Percentiles rank a stretch among this genome's conserved stretches.
Conservation (phyloP, 768 basidiomycete species). For the Tricholoma saponaceum region DNA sequence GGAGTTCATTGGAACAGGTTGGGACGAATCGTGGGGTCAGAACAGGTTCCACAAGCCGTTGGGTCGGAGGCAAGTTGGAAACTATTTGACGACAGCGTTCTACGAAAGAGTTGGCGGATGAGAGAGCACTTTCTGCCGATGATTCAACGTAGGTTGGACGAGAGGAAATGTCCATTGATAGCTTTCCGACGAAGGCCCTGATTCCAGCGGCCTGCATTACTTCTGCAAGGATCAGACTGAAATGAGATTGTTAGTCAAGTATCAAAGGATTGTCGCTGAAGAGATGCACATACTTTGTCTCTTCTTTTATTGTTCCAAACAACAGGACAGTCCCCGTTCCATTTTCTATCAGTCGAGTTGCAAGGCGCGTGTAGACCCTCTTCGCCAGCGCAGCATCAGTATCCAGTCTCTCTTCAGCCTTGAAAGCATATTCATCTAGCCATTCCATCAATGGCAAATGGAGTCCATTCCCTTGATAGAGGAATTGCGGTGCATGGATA, state of each 20-base stretch:
- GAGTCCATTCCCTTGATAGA: constrained; percentile 84
- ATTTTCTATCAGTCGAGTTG: constrained; percentile 57
- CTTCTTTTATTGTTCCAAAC: constrained; percentile 80
- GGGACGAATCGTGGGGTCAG: constrained; percentile 89
- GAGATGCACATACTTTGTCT: constrained; percentile 62
- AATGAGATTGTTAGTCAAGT: neutral
- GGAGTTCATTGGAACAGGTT: constrained; percentile 73
- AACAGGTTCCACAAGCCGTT: constrained; percentile 69
- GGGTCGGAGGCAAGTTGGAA: constrained; percentile 35
- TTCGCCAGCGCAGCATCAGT: constrained; percentile 52
- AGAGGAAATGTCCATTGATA: constrained; percentile 84
- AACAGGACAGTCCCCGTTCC: constrained; percentile 77
- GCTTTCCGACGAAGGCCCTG: constrained; percentile 82
- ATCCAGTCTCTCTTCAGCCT: constrained; percentile 77
- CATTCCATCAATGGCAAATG: constrained; percentile 84
- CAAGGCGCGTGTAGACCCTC: constrained; percentile 65
- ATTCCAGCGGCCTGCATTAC: constrained; percentile 69
- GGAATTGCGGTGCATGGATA: constrained; percentile 84
- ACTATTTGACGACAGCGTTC: constrained; percentile 40
- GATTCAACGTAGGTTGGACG: constrained; percentile 68
- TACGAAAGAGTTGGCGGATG: constrained; percentile 55
- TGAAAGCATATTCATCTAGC: constrained; percentile 79
- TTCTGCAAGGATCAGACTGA: constrained; percentile 73
- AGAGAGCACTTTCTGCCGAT: constrained; percentile 44
- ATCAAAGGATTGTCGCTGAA: neutral